Base-by-base conservation (phyloP, 768 basidiomycete species). In the Trametes cingulata region DNA sequence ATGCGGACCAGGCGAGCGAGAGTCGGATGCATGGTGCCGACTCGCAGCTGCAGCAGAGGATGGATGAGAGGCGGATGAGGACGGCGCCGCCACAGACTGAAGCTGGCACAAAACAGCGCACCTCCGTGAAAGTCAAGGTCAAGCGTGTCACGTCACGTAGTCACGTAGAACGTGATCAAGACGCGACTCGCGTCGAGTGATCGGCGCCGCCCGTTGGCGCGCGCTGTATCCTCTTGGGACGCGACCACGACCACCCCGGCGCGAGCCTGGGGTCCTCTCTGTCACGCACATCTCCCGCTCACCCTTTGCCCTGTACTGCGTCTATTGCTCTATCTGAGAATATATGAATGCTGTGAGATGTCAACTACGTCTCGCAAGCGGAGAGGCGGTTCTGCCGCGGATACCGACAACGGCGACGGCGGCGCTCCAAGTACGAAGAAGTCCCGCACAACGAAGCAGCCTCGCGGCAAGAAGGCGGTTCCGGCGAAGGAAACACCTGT, bases 1-100 rank as follows among this genome's bases (percentile, higher is more conserved):
- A 82, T 65, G 10, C 78, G 78, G 47, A 76, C 70, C 15, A 76
- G 69, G 25, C 72, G 68, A 1, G 64, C 65, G 24, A 72, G 48
- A 19, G 75, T 70, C 8, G 71, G 68, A 25, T 66, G 75, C 76
- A 77, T 77, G 47, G 6, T 33, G 43, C 52, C 37, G 13, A 22
- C 48, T 19, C 1, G 33, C 39, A 36, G 52, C 53, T 46, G 39
- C 12, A 33, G 39, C 12, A 33, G 24, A 15, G 7, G 25, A 33
- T 49, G 19, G 33, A 40, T 5, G 42, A 36, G 33, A 37, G 17
- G 35, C 39, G 46, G 45, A 36, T 22, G 15, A 49, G 27, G n/a
- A 29, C 51, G 22, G 49, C 41, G 17, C 22, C 42, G 39, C 42
- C 48, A 43, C 42, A 47, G n/a, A 35, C 22, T 4, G 33, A 19